Base-by-base conservation (phyloP, 805 yeast genomes). In the Clavispora santaluciae region DNA sequence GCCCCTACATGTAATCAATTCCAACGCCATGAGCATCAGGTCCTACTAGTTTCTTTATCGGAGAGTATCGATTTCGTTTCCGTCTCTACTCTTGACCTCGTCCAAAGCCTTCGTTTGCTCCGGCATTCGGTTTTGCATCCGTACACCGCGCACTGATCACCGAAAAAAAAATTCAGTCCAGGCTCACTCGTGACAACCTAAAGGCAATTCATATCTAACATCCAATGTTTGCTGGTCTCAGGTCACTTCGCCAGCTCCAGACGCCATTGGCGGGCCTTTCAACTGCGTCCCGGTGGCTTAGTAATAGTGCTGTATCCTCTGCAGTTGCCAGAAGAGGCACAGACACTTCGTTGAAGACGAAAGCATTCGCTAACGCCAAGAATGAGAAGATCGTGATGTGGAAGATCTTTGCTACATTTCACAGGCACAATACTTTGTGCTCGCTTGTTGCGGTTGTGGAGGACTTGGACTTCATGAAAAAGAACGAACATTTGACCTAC, bases 341-440 rank as follows among this genome's bases (percentile, higher is more conserved):
- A 10, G 36, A 31, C 37, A 30, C 37, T 4, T 8, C 28, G 18
- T 17, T 39, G 29, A 44, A 40, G 36, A 39, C 37, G 23, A 22
- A 29, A 15, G 25, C 30, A 9, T 24, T 35, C 25, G 28, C 33
- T 24, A 34, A 25, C n/a, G 23, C 29, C n/a, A 41, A 33, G 36
- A 55, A 51, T 36, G 60, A 61, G 46, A 50, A 64, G 61, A 55
- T 66, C 18, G 81, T 83, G 21, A 79, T 80, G 55, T 83, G 88
- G 68, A 79, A 85, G 39, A 60, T 91, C 41, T 86, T 86, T 63
- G 87, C 88, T 44, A 66, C 72, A 22, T 90, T 89, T 66, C 78
- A 83, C 41, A 81, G 80, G 57, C 91, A 90, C 68, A 90, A 90
- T 69, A 85, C 95, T 2, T 79, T 81, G 53, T 67, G 86, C 45